Evolutionary conservation across 345 rosid genomes (phyloP), one percentile per base, ranked within the genome.

Genomic region (Linum usitatissimum): DNA sequence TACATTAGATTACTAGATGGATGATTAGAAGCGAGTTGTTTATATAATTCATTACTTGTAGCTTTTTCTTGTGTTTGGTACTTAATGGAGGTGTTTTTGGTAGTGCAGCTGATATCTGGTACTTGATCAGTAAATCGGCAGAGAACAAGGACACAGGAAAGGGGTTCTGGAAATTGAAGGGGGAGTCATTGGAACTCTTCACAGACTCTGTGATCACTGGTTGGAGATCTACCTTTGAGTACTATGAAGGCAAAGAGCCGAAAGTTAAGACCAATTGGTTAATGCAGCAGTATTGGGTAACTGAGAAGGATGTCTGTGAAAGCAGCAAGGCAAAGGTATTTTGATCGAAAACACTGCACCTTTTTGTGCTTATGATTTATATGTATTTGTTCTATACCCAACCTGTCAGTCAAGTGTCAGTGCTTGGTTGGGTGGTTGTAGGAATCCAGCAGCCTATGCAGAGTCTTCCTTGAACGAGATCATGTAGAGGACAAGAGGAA

Each of bases 111-210:
- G 65, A 49, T 18, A 14, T 66, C 23, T 81, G 86, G 83, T 81
- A 66, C 78, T 69, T 79, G 18, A 19, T 74, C 49, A 2, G 17
- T 10, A 18, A 7, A 62, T 56, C 75, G 12, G 60, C 68, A 51
- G 76, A 66, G 59, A 62, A 60, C 23, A 63, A 21, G 54, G 20
- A 20, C 53, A 34, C 30, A n/a, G 61, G 68, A 57, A 20, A 28
- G 66, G 80, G 81, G 42, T n/a, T 23, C 58, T 79, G 86, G 86
- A 79, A 68, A 65, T 68, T 66, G 34, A 76, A 66, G 62, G 83
- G 67, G 58, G 77, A 81, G 63, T 70, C 74, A 19, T 59, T 62
- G 30, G 69, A 72, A 59, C 63, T 75, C 19, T 77, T 74, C 63
- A 72, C 80, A 13, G 61, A 72, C 53, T 60, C 79, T 42, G 7